Base-by-base conservation (phyloP, 345 rosid species). In the Passiflora organensis region DNA sequence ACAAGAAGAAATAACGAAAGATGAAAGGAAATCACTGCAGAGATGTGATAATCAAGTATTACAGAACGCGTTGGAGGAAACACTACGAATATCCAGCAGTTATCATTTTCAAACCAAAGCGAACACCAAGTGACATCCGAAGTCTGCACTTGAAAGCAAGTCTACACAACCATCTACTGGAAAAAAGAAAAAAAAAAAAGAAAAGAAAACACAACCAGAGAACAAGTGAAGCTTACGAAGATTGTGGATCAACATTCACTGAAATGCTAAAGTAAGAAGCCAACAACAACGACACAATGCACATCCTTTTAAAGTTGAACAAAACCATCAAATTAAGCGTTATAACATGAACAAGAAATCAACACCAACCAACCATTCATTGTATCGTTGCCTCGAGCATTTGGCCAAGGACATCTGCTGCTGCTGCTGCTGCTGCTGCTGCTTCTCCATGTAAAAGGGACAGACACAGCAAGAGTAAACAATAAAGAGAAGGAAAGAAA, bases 301-400 rank as follows among this genome's bases (percentile, higher is more conserved):
- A 28, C 8, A 28, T 28, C 5, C 8, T 28, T 2, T 28, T 28
- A 28, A 28, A 57, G 12, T 12, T 42, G 28, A 50, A 37, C n/a
- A 4, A 43, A 32, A 13, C 16, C 6, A 4, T 0, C 43, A 49
- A 47, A 16, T 24, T 4, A 22, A 24, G 10, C 6, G 1, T 16
- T 37, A 20, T 22, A 17, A 20, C n/a, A 15, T 24, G 32, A 50
- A 14, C 14, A 23, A 25, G 37, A 63, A 56, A 56, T 63, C n/a
- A n/a, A n/a, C n/a, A n/a, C n/a, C n/a, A n/a, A n/a, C 72, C 55
- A 55, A 91, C 97, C 97, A 87, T 85, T 91, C 96, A 77, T 70
- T 85, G 78, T 63, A 87, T 46, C 88, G 70, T 66, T 85, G 95
- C 68, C 97, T 69, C n/a, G 95, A 83, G 71, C 80, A 79, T 72